Percentiles rank a stretch among this genome's conserved stretches.
phyloP scores from a whole-genome alignment of 1,139 yeast species.

The Wickerhamiella pararugosa region DNA sequence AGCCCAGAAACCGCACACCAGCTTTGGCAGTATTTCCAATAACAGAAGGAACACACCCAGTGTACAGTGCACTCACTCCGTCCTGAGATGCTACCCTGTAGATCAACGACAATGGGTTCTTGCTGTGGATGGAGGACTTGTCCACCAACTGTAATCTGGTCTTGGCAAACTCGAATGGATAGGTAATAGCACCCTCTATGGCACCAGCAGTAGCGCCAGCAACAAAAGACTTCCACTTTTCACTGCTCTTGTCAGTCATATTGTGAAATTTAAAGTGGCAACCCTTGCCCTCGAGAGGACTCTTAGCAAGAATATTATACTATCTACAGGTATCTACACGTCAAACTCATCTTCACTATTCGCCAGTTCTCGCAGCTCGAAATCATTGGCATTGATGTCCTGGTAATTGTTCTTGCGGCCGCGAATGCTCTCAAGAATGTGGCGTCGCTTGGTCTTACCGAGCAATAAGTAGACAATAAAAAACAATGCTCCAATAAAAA shows the following conservation, averaged over 20 bases:
- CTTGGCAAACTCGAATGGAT: conserved; percentile 94
- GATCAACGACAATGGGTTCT: conserved; percentile 73
- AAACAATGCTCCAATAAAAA: conserved; percentile 31
- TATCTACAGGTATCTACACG: not conserved
- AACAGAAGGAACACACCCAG: conserved; percentile 96
- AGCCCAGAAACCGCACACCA: conserved; percentile 82
- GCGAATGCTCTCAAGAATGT: conserved; percentile 18
- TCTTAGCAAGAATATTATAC: no score
- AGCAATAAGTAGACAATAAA: conserved; percentile 35
- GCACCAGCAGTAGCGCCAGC: conserved; percentile 97
- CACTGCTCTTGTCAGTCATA: not conserved
- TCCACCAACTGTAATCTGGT: conserved; percentile 79
- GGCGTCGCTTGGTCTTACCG: conserved; percentile 29
- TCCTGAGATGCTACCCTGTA: conserved; percentile 59
- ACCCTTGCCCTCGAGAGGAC: no score
- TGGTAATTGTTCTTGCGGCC: not conserved
- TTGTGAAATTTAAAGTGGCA: no score
- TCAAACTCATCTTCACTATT: conserved; percentile 1
- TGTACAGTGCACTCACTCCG: conserved; percentile 69
- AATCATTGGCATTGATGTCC: conserved; percentile 2
- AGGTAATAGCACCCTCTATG: conserved; percentile 76
- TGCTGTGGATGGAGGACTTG: conserved; percentile 44
- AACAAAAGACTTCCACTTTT: conserved; percentile 51
- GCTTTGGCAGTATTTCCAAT: conserved; percentile 95
- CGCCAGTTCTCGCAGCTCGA: conserved; percentile 5